Conservation (phyloP, 208 protist species). For the Leishmania lainsoni region DNA sequence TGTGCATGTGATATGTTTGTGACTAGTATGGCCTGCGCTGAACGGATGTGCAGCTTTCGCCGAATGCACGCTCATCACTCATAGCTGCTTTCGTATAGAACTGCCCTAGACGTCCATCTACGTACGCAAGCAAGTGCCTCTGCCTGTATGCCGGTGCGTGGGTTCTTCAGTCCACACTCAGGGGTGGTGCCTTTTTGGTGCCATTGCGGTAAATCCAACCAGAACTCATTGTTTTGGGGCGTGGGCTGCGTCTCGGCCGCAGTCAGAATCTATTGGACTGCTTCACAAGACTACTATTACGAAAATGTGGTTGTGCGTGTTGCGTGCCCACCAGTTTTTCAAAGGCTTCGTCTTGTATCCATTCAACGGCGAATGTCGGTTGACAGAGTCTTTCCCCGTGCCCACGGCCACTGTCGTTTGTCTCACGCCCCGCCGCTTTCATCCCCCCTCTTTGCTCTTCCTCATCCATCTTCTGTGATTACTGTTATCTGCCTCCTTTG, state of each 20-base stretch:
- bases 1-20: not conserved
- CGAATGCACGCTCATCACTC: slow-evolving; percentile 24
- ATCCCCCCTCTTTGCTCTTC: not conserved
- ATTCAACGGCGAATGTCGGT: not conserved
- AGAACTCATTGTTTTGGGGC: no score
- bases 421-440: not conserved
- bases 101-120: slow-evolving; percentile 27
- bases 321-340: not conserved
- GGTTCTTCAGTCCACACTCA: not conserved
- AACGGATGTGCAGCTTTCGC: slow-evolving; percentile 31
- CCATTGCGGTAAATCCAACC: not conserved
- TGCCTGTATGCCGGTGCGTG: not conserved
- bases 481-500: not conserved
- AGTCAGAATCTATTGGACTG: not conserved
- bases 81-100: slow-evolving; percentile 46
- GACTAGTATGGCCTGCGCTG: not conserved
- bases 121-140: not conserved
- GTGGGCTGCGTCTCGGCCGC: no score
- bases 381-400: not conserved
- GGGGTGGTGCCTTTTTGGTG: not conserved
- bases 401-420: not conserved
- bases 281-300: not conserved
- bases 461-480: not conserved
- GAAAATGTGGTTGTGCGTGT: not conserved
- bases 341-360: not conserved